phyloP scores from a whole-genome alignment of 2,329 filamentous ascomycete species.

The Kalaharituber pfeilii region DNA sequence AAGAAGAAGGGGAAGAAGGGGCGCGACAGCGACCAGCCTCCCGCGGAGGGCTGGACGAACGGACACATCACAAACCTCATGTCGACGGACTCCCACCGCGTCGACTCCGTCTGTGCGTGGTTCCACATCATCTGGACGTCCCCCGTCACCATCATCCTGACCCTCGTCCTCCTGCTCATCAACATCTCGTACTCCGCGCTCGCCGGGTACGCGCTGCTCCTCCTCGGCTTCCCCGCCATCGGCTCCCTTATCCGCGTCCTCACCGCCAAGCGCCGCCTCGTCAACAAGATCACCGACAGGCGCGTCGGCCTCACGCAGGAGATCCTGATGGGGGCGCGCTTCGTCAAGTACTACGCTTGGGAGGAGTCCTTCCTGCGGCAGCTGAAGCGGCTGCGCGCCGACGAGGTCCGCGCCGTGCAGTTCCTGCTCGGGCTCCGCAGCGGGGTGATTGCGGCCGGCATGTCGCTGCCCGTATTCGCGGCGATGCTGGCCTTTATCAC shows the following conservation, averaged over 20 bases:
- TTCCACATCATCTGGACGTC: constrained; percentile 87
- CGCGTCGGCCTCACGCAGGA: constrained; percentile 83
- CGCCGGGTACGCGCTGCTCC: constrained; percentile 66
- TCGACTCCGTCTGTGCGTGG: constrained; percentile 73
- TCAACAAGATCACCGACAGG: constrained; percentile 90
- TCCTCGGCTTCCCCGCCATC: constrained; percentile 60
- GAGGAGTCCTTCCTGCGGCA: constrained; percentile 70
- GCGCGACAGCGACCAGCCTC: constrained; percentile 40
- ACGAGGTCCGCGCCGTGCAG: constrained; percentile 73
- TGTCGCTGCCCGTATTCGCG: constrained; percentile 77
- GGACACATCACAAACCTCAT: constrained; percentile 84
- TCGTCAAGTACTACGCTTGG: constrained; percentile 96
- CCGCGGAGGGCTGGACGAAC: constrained; percentile 73
- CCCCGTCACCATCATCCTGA: constrained; percentile 60
- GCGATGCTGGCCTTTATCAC: constrained; percentile 93
- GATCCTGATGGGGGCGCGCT: constrained; percentile 74
- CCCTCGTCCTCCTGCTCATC: constrained; percentile 60
- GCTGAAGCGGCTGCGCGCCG: constrained; percentile 52
- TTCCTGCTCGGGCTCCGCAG: constrained; percentile 67
- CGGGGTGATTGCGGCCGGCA: constrained; percentile 63
- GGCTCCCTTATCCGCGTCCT: constrained; percentile 60
- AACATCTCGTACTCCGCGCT: constrained; percentile 83
- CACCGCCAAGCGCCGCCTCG: constrained; percentile 54
- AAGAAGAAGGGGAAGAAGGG: constrained; percentile 30
- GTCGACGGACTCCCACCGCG: constrained; percentile 84